Conservation (phyloP, 495 filamentous ascomycete genomes). For the Pyrenula aspistea region DNA sequence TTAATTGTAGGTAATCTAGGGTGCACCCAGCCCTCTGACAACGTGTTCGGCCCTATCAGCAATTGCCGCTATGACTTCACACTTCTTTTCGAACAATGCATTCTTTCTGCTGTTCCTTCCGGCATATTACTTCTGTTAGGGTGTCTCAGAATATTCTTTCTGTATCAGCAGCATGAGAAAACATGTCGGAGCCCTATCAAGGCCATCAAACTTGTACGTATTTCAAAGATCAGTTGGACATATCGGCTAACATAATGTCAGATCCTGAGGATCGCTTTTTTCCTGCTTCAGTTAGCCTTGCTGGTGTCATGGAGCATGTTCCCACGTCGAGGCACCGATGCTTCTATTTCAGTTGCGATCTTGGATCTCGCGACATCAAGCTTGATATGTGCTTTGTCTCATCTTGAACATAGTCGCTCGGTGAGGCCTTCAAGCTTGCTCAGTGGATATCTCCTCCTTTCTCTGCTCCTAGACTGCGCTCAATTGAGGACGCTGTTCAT, state of each 20-base stretch:
- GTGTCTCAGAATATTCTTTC: constrained; percentile 31
- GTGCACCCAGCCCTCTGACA: constrained; percentile 14
- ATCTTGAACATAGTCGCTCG: constrained; percentile 23
- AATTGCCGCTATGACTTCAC: constrained; percentile 40
- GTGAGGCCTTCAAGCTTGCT: constrained; percentile 29
- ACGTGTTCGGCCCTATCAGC: not conserved
- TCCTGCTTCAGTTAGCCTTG: not conserved
- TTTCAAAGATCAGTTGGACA: too few relatives aligned
- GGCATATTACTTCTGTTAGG: constrained; percentile 31
- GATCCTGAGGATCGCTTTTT: not conserved
- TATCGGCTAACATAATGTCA: not conserved
- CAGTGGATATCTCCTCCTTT: constrained; percentile 23
- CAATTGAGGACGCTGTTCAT: constrained; percentile 29
- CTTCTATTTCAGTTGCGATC: constrained; percentile 7
- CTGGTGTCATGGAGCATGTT: too few relatives aligned
- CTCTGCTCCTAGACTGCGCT: constrained; percentile 26
- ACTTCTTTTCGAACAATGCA: constrained; percentile 43
- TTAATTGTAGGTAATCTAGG: not conserved
- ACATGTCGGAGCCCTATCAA: constrained; percentile 13
- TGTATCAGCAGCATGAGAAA: constrained; percentile 32
- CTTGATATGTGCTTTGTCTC: constrained; percentile 14
- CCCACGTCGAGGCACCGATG: too few relatives aligned
- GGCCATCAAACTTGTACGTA: too few relatives aligned
- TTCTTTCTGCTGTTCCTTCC: constrained; percentile 38
- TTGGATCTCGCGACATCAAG: constrained; percentile 17